Conservation (phyloP, 495 filamentous ascomycete species). For the Thermothielavioides terrestris region DNA sequence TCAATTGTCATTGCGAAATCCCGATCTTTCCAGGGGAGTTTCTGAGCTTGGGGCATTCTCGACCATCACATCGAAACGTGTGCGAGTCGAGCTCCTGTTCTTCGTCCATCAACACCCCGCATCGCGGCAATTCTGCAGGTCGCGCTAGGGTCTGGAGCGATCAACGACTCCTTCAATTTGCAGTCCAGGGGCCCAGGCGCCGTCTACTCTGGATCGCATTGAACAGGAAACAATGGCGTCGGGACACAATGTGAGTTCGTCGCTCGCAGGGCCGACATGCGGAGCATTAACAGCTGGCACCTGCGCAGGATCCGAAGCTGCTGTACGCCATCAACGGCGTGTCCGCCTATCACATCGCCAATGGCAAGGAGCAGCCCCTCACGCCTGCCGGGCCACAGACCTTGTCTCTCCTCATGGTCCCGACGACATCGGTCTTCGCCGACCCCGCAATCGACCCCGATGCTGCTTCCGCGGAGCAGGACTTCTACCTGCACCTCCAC, state of each 20-base stretch:
- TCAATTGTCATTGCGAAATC: slow-evolving; percentile 7
- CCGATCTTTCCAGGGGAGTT: not conserved
- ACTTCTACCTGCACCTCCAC: slow-evolving; percentile 91
- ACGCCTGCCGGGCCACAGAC: slow-evolving; percentile 82
- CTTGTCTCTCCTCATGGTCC: slow-evolving; percentile 87
- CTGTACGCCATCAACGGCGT: slow-evolving; percentile 81
- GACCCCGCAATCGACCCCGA: slow-evolving; percentile 50
- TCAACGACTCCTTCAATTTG: not conserved
- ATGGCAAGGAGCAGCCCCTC: slow-evolving; percentile 74
- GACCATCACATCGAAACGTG: not conserved
- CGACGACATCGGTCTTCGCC: slow-evolving; percentile 64
- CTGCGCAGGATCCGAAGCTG: slow-evolving; percentile 58
- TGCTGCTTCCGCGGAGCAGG: slow-evolving; percentile 61
- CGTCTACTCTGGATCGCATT: too few relatives aligned
- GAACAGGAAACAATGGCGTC: slow-evolving; percentile 32
- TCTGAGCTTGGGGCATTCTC: not conserved
- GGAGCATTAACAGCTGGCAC: slow-evolving; percentile 2
- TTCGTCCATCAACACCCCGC: not conserved
- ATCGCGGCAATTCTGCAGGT: not conserved
- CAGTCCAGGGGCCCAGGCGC: not conserved
- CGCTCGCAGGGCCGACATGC: not conserved
- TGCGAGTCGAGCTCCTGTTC: not conserved
- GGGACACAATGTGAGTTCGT: slow-evolving; percentile 39
- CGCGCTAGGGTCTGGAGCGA: not conserved
- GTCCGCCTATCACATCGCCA: slow-evolving; percentile 74